Evolutionary conservation across 192 early-diverging fungal species (phyloP).

Genomic region (Phlyctochytrium arcticum): DNA sequence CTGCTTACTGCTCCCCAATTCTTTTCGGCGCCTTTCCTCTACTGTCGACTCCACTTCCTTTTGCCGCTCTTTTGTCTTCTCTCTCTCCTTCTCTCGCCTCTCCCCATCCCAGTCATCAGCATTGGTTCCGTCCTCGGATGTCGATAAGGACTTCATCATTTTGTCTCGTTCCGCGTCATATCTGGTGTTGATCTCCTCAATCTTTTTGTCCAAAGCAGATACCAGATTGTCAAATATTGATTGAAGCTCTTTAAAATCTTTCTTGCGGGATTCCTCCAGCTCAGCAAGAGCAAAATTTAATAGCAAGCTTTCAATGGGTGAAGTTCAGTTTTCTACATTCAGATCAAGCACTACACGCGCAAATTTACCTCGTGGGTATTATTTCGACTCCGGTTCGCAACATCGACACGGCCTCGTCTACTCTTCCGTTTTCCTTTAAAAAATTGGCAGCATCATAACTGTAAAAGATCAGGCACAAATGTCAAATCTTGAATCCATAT

Average conservation of each 20-base stretch:
- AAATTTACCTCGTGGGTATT: slow-evolving; percentile 62
- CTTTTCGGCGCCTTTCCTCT: slow-evolving; percentile 49
- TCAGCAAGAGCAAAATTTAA: slow-evolving; percentile 48
- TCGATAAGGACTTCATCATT: slow-evolving; percentile 22
- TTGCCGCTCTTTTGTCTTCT: slow-evolving; percentile 51
- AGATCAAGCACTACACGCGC: slow-evolving; percentile 27
- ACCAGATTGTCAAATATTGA: slow-evolving; percentile 42
- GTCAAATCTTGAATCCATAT: too few species aligned
- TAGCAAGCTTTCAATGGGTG: slow-evolving; percentile 34
- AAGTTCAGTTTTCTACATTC: too few species aligned
- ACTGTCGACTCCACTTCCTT: slow-evolving; percentile 56
- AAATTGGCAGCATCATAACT: slow-evolving; percentile 31
- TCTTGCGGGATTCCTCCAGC: slow-evolving; percentile 40
- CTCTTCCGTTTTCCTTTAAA: slow-evolving; percentile 26
- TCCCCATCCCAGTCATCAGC: slow-evolving; percentile 49
- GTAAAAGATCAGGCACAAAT: too few species aligned
- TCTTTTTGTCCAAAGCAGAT: slow-evolving; percentile 20
- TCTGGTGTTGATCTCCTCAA: slow-evolving; percentile 32
- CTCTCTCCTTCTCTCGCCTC: slow-evolving; percentile 43
- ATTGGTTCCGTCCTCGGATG: slow-evolving; percentile 4
- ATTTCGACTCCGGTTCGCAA: slow-evolving; percentile 67
- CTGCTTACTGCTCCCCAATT: slow-evolving; percentile 54
- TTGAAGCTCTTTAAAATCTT: slow-evolving; percentile 20
- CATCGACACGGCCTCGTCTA: slow-evolving; percentile 57
- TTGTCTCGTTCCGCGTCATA: slow-evolving; percentile 39